A percentile compares a stretch with the other conserved stretches of the same genome.
phyloP scores from a whole-genome alignment of 169 alveolate genomes.

The Hammondia hammondi region DNA sequence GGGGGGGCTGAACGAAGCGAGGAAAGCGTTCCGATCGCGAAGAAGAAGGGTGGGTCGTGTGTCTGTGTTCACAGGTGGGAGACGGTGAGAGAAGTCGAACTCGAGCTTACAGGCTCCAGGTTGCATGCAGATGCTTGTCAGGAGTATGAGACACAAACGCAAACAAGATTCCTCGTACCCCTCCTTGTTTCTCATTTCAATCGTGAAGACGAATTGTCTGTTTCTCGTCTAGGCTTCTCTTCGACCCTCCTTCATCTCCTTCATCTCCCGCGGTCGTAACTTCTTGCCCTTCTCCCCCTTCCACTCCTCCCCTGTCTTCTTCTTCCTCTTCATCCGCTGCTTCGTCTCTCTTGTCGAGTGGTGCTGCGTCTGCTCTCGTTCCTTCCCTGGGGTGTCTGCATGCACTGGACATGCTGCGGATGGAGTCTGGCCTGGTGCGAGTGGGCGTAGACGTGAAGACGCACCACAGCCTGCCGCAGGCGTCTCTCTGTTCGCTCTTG shows the following conservation, averaged over 20 bases:
- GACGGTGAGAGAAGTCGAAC: too few species aligned
- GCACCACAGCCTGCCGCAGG: slow-evolving; percentile 36
- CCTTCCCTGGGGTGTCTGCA: neutral
- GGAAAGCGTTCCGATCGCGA: too few species aligned
- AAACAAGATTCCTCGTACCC: too few species aligned
- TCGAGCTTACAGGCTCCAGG: too few species aligned
- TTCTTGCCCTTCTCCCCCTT: neutral
- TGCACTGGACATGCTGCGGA: slow-evolving; percentile 64
- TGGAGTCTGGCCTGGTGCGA: slow-evolving; percentile 68
- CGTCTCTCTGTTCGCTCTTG: slow-evolving; percentile 53
- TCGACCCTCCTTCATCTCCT: neutral
- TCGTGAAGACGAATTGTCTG: too few species aligned
- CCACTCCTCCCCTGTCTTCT: neutral
- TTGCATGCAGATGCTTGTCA: too few species aligned
- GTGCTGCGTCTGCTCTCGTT: neutral
- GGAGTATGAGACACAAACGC: too few species aligned
- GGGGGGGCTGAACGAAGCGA: too few species aligned
- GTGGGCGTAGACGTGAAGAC: slow-evolving; percentile 63
- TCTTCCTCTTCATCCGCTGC: neutral
- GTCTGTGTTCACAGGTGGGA: too few species aligned
- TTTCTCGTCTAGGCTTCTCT: neutral
- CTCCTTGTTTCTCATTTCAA: too few species aligned
- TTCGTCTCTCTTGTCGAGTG: neutral
- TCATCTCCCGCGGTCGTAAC: neutral
- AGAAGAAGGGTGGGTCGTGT: too few species aligned